Conservation (phyloP, 179 eudicot species). For the Silene noctiflora region DNA sequence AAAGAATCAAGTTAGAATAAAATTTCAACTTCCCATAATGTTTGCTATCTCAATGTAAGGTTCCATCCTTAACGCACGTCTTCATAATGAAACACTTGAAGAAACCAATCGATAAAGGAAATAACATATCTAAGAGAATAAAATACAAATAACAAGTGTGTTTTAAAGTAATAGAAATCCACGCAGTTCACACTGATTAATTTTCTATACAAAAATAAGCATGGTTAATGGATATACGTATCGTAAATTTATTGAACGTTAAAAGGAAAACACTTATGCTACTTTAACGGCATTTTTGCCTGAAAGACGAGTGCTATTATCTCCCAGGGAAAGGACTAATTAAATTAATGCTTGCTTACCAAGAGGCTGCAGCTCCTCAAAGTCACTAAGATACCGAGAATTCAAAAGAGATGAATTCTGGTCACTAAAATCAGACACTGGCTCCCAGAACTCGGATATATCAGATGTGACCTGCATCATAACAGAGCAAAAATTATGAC, state of each 20-base stretch:
- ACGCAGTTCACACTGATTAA: not conserved
- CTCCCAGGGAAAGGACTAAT: conserved; percentile 1
- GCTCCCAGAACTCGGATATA: conserved; percentile 75
- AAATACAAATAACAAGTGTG: not conserved
- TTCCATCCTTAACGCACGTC: not conserved
- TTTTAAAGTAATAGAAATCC: not conserved
- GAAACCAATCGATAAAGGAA: not conserved
- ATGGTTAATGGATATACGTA: not conserved
- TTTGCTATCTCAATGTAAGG: not conserved
- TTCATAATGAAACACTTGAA: not conserved
- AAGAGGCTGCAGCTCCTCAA: conserved; percentile 88
- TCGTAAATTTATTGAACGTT: not conserved
- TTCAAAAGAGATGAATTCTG: conserved; percentile 50
- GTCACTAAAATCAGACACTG: conserved; percentile 55
- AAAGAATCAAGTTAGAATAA: not conserved
- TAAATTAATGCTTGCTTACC: conserved; percentile 40
- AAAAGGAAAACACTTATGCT: not conserved
- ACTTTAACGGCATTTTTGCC: not conserved
- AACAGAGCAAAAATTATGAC: conserved; percentile 10
- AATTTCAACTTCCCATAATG: not conserved
- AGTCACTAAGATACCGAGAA: conserved; percentile 90
- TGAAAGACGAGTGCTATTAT: not conserved
- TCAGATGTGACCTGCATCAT: conserved; percentile 55
- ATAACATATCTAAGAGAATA: not conserved
- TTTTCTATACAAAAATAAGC: not conserved